phyloP scores from a whole-genome alignment of 352 stramenopile species.

The Phytophthora ohioensis region DNA sequence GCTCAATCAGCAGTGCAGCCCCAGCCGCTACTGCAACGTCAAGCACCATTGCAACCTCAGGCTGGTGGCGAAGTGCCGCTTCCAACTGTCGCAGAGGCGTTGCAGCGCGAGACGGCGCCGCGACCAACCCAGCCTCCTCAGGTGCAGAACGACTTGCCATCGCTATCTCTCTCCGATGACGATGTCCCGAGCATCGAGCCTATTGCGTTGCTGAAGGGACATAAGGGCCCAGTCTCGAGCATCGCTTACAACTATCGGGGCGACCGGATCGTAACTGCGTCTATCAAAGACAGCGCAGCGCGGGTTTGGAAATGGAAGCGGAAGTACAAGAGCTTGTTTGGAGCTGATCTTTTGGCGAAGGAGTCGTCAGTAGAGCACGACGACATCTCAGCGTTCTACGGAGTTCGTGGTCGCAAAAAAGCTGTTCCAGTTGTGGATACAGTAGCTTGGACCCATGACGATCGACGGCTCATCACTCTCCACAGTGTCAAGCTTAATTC shows the following conservation, averaged over 20 bases:
- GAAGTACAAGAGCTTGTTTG: constrained; percentile 66
- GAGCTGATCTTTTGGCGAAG: constrained; percentile 58
- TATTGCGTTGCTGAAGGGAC: constrained; percentile 80
- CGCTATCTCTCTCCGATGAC: constrained; percentile 55
- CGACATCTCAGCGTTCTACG: constrained; percentile 56
- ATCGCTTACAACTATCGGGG: constrained; percentile 92
- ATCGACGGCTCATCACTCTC: constrained; percentile 69
- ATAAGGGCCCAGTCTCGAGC: constrained; percentile 95
- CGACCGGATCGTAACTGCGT: constrained; percentile 94
- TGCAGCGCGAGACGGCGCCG: constrained; percentile 33
- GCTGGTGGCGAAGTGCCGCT: constrained; percentile 20
- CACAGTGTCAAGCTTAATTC: constrained; percentile 76
- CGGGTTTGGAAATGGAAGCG: constrained; percentile 73
- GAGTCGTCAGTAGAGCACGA: constrained; percentile 51
- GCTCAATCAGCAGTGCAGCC: constrained; percentile 7
- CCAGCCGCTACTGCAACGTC: not conserved
- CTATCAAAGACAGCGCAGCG: constrained; percentile 93
- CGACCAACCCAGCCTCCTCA: constrained; percentile 61
- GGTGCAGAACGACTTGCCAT: constrained; percentile 54
- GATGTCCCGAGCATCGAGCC: constrained; percentile 64
- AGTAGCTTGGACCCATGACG: constrained; percentile 70
- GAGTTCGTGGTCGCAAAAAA: constrained; percentile 53
- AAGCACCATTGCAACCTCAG: constrained; percentile 15
- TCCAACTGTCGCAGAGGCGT: constrained; percentile 29
- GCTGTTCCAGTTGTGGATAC: constrained; percentile 64